Evolutionary conservation across 441 rosid genomes (phyloP), one percentile per base, ranked within the genome.

Genomic region (Gossypium schwendimanii): DNA sequence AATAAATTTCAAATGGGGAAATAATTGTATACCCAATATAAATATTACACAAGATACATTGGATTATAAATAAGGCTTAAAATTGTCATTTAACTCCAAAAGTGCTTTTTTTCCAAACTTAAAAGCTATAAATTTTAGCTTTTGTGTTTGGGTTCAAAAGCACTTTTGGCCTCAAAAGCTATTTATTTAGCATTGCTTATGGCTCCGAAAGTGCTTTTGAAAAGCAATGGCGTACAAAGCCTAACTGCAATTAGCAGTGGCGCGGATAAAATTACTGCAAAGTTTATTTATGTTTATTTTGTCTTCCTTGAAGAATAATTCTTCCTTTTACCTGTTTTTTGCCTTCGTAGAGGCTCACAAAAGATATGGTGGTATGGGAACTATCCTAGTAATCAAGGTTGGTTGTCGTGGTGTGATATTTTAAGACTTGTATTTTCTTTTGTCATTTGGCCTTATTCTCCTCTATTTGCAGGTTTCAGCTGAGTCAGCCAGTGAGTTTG

Each of bases 371-470:
- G 98, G 96, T 54, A 80, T 90, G 83, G 97, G 98, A 77, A 93
- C 98, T 11, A 81, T 91, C 78, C 80, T 93, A 60, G 97, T 93
- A 6, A 92, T 88, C 77, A 91, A 91, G 97, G 98, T 47, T 65
- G 39, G 61, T 57, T 61, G 20, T 20, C 45, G 33, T 14, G 3
- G 31, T 1, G 0, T 44, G 24, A 71, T 55, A 4, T 65, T 10
- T 41, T 55, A 28, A 11, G 11, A 28, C 6, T 18, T 39, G 52
- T 67, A 28, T 49, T n/a, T 12, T n/a, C 45, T 17, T 31, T 45
- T 53, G 31, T 39, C 5, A n/a, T 61, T 68, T 31, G 44, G 7
- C 17, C 31, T 69, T 66, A 63, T 47, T 44, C 73, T 68, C 1
- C 21, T 70, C 57, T 4, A 9, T 73, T 41, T 9, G 4, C 55